Percentiles rank a stretch among this genome's conserved stretches.
These are phyloP conservation scores for Betula pendula DNA, from an alignment of 306 rosid species.

Conservation along the genomic window DNA sequence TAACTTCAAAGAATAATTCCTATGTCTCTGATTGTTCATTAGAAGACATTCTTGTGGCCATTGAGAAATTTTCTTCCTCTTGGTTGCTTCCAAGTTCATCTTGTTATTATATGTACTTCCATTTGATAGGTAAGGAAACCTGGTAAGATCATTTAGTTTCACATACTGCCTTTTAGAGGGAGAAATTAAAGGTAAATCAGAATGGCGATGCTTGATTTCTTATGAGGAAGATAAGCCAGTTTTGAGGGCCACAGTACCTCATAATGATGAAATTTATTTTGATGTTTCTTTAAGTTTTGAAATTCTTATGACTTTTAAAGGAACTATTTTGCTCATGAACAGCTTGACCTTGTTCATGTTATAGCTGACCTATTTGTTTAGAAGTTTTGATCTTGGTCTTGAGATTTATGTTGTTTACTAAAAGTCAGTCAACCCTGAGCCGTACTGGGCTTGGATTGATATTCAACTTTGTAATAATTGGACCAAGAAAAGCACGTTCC, in stretches of 20 bases:
- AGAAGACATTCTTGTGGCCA: background rate
- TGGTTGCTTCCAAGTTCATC: background rate
- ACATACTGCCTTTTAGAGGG: background rate
- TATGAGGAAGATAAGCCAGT: background rate
- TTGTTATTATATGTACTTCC: background rate
- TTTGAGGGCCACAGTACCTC: no score
- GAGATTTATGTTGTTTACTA: background rate
- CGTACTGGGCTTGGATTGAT: background rate
- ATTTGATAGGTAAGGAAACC: background rate
- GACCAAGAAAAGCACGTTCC: background rate
- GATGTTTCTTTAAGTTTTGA: conserved; percentile 4
- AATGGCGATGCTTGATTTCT: background rate
- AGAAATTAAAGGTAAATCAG: background rate
- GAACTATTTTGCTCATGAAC: background rate
- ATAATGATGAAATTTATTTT: no score
- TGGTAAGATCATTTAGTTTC: background rate
- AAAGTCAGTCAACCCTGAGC: background rate
- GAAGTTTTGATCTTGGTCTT: background rate
- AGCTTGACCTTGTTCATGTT: background rate
- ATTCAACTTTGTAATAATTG: background rate
- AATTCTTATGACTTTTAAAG: background rate
- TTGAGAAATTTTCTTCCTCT: background rate
- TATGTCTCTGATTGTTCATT: background rate
- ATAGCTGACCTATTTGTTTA: background rate
- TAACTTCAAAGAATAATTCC: background rate